These are phyloP conservation scores for Phialophora verrucosa DNA, from an alignment of 2,329 filamentous ascomycete species.

Conservation along the genomic window DNA sequence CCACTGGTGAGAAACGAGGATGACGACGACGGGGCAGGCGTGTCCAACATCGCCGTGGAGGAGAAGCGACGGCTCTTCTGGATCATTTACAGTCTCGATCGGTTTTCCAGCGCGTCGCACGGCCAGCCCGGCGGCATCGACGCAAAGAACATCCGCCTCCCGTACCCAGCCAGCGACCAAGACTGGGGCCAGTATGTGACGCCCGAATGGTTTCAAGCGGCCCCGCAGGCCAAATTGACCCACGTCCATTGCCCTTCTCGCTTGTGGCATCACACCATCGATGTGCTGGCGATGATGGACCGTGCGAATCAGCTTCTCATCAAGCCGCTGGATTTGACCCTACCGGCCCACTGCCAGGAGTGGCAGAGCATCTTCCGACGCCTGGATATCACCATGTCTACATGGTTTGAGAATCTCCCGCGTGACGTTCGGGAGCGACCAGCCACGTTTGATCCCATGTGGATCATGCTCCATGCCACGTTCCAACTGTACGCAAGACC, in stretches of 20 bases:
- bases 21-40: constrained; percentile 14
- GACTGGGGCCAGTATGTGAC: constrained; percentile 15
- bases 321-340: constrained; percentile 17
- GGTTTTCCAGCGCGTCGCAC: constrained; percentile 22
- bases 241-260: constrained; percentile 16
- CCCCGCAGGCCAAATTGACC: constrained; percentile 6
- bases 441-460: constrained; percentile 24
- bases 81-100: constrained; percentile 22
- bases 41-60: constrained; percentile 15
- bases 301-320: constrained; percentile 23
- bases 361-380: constrained; percentile 26
- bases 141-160: constrained; percentile 16
- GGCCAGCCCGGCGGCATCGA: constrained; percentile 23
- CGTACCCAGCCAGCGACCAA: constrained; percentile 12
- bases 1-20: constrained; percentile 24
- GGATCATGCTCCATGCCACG: constrained; percentile 26
- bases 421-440: constrained; percentile 13
- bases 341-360: constrained; percentile 24
- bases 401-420: constrained; percentile 23
- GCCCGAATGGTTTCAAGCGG: constrained; percentile 23
- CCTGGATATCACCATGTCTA: constrained; percentile 24
- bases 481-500: constrained; percentile 17
- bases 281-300: constrained; percentile 23
- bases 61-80: constrained; percentile 25
- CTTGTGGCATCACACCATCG: constrained; percentile 23